A percentile compares a stretch with the other conserved stretches of the same genome.
phyloP scores from a whole-genome alignment of 2,329 filamentous ascomycete genomes.

The Stachybotrys chlorohalonatus region DNA sequence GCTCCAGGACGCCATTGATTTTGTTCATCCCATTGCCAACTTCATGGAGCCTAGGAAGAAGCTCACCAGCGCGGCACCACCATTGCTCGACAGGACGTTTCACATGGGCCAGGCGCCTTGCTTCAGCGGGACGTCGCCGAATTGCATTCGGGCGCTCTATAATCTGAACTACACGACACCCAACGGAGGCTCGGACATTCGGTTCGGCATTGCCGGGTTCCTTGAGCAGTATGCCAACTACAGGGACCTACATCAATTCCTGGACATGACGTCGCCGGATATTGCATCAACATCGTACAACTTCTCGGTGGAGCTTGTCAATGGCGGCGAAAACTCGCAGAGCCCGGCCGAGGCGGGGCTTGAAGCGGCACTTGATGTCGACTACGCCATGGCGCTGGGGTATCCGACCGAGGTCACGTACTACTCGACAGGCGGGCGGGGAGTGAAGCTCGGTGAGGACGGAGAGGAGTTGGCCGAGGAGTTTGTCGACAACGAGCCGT shows the following conservation, averaged over 20 bases:
- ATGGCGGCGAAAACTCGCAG: conserved; percentile 36
- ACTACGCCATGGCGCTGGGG: conserved; percentile 36
- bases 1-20: conserved; percentile 29
- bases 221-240: conserved; percentile 38
- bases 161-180: conserved; percentile 29
- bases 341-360: conserved; percentile 23
- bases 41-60: conserved; percentile 35
- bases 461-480: conserved; percentile 22
- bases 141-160: conserved; percentile 35
- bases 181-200: conserved; percentile 21
- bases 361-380: conserved; percentile 39
- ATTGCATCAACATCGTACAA: conserved; percentile 26
- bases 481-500: conserved; percentile 43
- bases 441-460: conserved; percentile 27
- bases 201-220: conserved; percentile 39
- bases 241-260: conserved; percentile 29
- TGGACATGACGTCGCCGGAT: conserved; percentile 23
- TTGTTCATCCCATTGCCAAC: conserved; percentile 39
- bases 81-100: conserved; percentile 1
- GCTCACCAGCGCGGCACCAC: conserved; percentile 6
- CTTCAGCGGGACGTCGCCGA: conserved; percentile 21
- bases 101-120: conserved; percentile 19
- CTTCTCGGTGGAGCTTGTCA: conserved; percentile 29
- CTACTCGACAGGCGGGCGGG: conserved; percentile 35
- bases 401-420: conserved; percentile 35